A percentile compares a stretch with the other conserved stretches of the same genome.
Evolutionary conservation across 345 rosid species (phyloP).

Genomic region (Camelina sativa): DNA sequence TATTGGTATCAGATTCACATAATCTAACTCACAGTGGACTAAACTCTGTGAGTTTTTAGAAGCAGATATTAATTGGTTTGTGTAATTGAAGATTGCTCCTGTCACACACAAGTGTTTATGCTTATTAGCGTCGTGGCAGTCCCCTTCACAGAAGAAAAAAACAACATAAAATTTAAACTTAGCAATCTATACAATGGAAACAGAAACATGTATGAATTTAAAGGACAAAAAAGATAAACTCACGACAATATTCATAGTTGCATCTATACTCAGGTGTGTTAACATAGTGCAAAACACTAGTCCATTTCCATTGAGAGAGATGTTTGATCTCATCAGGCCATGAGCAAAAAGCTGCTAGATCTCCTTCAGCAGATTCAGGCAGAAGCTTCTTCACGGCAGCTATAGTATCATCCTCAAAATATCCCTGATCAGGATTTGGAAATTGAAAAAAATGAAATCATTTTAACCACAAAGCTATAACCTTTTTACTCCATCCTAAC

Average conservation of each 20-base stretch:
- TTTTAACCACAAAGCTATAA: background rate
- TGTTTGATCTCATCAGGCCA: conserved; percentile 77
- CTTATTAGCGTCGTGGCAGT: conserved; percentile 77
- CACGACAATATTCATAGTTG: conserved; percentile 81
- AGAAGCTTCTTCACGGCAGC: conserved; percentile 67
- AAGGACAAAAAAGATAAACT: conserved; percentile 37
- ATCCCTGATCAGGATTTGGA: conserved; percentile 49
- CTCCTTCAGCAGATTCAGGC: conserved; percentile 74
- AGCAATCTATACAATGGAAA: background rate
- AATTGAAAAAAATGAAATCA: background rate
- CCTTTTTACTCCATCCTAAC: background rate
- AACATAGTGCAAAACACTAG: conserved; percentile 80
- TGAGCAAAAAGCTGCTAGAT: conserved; percentile 78
- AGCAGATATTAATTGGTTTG: conserved; percentile 61
- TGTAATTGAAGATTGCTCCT: conserved; percentile 86
- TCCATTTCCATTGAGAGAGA: conserved; percentile 65
- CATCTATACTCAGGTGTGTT: conserved; percentile 93
- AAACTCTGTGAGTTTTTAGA: conserved; percentile 45
- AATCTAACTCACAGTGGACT: conserved; percentile 52
- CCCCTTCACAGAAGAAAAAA: conserved; percentile 60
- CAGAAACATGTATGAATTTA: background rate
- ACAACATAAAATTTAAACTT: background rate
- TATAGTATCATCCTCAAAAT: conserved; percentile 62
- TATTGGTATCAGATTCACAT: conserved; percentile 8
- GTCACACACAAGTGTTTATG: conserved; percentile 65